Percentiles rank a stretch among this genome's conserved stretches.
Conservation (phyloP, 2,329 filamentous ascomycete genomes). For the Xylaria sp. region DNA sequence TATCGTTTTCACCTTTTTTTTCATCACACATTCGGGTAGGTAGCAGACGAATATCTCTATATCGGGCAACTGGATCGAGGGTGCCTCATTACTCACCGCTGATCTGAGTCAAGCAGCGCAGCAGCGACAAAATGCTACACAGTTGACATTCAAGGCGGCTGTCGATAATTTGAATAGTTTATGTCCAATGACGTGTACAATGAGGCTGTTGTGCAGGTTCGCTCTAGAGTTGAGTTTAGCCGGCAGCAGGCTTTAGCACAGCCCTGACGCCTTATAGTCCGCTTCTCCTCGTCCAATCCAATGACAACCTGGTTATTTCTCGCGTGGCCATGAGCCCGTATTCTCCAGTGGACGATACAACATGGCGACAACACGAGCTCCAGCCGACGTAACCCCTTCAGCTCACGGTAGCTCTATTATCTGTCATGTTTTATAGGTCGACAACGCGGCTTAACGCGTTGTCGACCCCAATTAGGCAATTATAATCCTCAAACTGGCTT, state of each 20-base stretch:
- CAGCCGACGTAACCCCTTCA: neutral
- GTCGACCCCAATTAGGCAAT: slow-evolving; percentile 3
- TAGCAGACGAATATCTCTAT: neutral
- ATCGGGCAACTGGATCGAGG: slow-evolving; percentile 9
- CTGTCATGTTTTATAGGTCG: neutral
- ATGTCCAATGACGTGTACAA: slow-evolving; percentile 33
- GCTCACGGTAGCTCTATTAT: neutral
- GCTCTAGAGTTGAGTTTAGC: neutral
- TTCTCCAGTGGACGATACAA: neutral
- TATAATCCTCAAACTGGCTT: neutral
- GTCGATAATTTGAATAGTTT: neutral
- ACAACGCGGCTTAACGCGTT: neutral
- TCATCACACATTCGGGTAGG: neutral
- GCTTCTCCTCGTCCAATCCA: slow-evolving; percentile 9
- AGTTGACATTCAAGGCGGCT: neutral
- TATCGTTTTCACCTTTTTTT: neutral
- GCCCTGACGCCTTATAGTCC: slow-evolving; percentile 26
- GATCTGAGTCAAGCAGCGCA: neutral
- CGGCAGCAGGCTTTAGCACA: slow-evolving; percentile 12
- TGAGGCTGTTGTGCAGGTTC: slow-evolving; percentile 30
- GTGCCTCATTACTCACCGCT: slow-evolving; percentile 11
- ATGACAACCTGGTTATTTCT: neutral
- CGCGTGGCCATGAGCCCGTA: neutral
- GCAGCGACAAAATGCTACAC: neutral
- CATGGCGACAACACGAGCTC: slow-evolving; percentile 1